phyloP scores from a whole-genome alignment of 306 rosid species.

The Pachyrhizus erosus region DNA sequence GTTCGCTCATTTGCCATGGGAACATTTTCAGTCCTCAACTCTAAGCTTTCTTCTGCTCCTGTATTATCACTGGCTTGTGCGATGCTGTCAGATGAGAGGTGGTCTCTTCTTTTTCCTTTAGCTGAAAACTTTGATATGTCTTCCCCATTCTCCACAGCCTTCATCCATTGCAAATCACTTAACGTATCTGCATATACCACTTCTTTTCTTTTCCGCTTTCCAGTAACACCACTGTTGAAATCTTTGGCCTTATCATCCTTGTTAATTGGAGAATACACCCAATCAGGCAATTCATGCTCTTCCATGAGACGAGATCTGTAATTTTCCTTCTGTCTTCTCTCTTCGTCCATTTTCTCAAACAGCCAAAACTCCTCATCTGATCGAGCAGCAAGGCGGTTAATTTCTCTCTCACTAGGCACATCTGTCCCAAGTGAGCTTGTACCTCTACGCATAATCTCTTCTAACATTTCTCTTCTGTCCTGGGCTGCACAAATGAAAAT shows the following conservation, averaged over 20 bases:
- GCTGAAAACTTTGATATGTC: slow-evolving; percentile 63
- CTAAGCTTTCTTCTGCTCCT: slow-evolving; percentile 59
- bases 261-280: slow-evolving; percentile 82
- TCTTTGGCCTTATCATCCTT: slow-evolving; percentile 61
- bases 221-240: slow-evolving; percentile 53
- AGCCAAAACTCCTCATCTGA: slow-evolving; percentile 95
- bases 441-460: slow-evolving; percentile 98
- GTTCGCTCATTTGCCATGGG: slow-evolving; percentile 58
- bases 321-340: slow-evolving; percentile 93
- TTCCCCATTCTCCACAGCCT: slow-evolving; percentile 93
- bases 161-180: slow-evolving; percentile 92
- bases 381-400: slow-evolving; percentile 98
- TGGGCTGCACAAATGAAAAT: slow-evolving; percentile 75
- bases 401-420: slow-evolving; percentile 99
- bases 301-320: slow-evolving; percentile 95
- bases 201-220: slow-evolving; percentile 91
- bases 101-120: slow-evolving; percentile 67
- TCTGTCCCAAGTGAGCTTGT: slow-evolving; percentile 95
- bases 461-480: slow-evolving; percentile 97
- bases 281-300: slow-evolving; percentile 96
- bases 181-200: slow-evolving; percentile 85
- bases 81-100: slow-evolving; percentile 52
- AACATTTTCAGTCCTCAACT: slow-evolving; percentile 49
- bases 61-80: slow-evolving; percentile 52
- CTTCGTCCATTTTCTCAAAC: slow-evolving; percentile 98